Evolutionary conservation across 2,329 filamentous ascomycete species (phyloP).

Genomic region (Neofusicoccum parvum): DNA sequence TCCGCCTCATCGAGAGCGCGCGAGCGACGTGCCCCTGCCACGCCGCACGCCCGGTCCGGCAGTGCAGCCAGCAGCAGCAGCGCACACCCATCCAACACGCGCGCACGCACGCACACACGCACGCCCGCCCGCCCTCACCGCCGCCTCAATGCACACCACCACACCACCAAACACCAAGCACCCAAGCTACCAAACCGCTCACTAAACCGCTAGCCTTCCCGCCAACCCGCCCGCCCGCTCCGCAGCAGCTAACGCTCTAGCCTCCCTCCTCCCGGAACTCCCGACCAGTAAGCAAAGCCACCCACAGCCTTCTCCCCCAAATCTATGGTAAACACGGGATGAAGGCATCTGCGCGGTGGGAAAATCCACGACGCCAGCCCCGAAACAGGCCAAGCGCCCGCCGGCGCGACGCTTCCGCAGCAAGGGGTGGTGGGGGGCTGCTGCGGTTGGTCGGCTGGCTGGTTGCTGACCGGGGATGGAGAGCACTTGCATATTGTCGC

Average conservation of each 20-base stretch:
- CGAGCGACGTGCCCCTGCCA: background rate
- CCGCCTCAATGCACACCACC: background rate
- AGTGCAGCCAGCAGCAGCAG: too few species aligned
- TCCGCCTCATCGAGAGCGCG: background rate
- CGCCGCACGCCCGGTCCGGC: background rate
- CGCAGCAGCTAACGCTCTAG: slow-evolving; percentile 7
- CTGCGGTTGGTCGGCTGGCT: background rate
- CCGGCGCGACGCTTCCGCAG: slow-evolving; percentile 16
- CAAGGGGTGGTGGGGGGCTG: background rate
- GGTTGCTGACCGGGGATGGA: too few species aligned
- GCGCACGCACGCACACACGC: background rate
- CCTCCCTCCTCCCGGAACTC: background rate
- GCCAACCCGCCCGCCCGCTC: background rate
- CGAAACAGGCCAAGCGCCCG: slow-evolving; percentile 1
- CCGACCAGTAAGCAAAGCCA: background rate
- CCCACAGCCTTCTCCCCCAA: too few species aligned
- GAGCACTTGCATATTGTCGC: too few species aligned
- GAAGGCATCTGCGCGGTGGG: background rate
- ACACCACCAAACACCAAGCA: background rate
- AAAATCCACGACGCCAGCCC: background rate
- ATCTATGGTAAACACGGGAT: background rate
- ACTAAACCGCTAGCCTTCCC: background rate
- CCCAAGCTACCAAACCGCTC: background rate
- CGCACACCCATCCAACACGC: too few species aligned
- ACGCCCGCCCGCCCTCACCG: background rate